Percentiles rank a stretch among this genome's conserved stretches.
Evolutionary conservation across 805 yeast genomes (phyloP).

Genomic region (Zygosaccharomyces kombuchaensis): DNA sequence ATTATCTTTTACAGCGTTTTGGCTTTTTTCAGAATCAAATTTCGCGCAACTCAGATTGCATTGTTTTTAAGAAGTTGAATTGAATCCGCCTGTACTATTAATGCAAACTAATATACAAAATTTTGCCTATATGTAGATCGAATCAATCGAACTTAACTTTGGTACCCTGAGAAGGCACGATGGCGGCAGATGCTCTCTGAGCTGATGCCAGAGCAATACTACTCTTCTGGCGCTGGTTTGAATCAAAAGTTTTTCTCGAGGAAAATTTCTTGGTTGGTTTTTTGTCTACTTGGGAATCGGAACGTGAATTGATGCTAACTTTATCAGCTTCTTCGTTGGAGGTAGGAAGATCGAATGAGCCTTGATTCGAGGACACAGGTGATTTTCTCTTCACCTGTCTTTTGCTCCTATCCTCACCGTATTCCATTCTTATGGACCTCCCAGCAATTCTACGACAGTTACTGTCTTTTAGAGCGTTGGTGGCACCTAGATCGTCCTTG

Average conservation of each 20-base stretch:
- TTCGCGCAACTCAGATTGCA: too few relatives aligned
- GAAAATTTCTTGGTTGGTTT: constrained; percentile 6
- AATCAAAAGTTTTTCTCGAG: constrained; percentile 17
- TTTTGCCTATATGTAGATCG: background rate
- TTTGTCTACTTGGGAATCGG: background rate
- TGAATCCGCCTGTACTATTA: background rate
- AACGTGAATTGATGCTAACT: constrained; percentile 7
- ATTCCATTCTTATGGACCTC: constrained; percentile 79
- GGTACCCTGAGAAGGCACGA: constrained; percentile 87
- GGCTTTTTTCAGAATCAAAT: too few relatives aligned
- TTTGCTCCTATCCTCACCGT: constrained; percentile 90
- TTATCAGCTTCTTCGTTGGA: constrained; percentile 3
- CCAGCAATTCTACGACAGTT: constrained; percentile 61
- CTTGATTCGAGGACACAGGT: constrained; percentile 24
- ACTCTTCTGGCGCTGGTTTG: constrained; percentile 56
- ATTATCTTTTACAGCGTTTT: too few relatives aligned
- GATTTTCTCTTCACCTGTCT: constrained; percentile 46
- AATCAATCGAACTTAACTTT: constrained; percentile 62
- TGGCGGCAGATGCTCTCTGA: constrained; percentile 82
- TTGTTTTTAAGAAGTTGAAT: background rate
- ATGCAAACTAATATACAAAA: constrained; percentile 2
- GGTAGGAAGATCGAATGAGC: constrained; percentile 22
- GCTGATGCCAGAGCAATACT: constrained; percentile 86
- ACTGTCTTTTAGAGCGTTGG: constrained; percentile 73
- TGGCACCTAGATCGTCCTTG: constrained; percentile 73